phyloP scores from a whole-genome alignment of 345 rosid species.

The Raphanus raphanistrum region DNA sequence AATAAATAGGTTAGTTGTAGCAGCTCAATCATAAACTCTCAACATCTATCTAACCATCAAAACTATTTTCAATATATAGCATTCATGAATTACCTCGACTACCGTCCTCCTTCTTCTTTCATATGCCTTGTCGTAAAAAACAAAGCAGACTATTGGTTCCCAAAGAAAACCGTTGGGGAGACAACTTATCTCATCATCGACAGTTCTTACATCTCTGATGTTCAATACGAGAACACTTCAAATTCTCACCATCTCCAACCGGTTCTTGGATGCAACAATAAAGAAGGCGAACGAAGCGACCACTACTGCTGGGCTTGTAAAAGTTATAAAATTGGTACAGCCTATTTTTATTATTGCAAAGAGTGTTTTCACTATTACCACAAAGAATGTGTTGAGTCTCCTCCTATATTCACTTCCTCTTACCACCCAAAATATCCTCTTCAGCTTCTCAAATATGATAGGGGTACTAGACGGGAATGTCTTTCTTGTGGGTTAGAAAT shows the following conservation, averaged over 20 bases:
- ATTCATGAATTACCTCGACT: neutral
- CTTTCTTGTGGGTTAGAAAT: neutral
- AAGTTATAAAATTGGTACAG: neutral
- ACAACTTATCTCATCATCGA: neutral
- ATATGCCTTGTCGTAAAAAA: neutral
- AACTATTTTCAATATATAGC: neutral
- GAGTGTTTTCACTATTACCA: neutral
- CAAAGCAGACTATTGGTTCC: neutral
- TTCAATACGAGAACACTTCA: neutral
- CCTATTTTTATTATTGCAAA: neutral
- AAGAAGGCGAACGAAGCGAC: neutral
- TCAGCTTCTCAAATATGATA: neutral
- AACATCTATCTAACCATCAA: neutral
- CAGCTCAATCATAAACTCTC: neutral
- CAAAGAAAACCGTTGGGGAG: neutral
- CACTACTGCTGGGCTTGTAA: neutral
- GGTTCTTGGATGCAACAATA: neutral
- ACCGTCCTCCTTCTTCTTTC: neutral
- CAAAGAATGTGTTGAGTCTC: conserved; percentile 4
- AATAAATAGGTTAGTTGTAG: neutral
- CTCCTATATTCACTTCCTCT: neutral
- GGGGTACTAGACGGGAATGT: neutral
- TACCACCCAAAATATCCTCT: neutral
- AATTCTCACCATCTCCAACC: neutral
- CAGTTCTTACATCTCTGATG: neutral